Conservation (phyloP, 179 eudicot species). For the Dionaea muscipula region DNA sequence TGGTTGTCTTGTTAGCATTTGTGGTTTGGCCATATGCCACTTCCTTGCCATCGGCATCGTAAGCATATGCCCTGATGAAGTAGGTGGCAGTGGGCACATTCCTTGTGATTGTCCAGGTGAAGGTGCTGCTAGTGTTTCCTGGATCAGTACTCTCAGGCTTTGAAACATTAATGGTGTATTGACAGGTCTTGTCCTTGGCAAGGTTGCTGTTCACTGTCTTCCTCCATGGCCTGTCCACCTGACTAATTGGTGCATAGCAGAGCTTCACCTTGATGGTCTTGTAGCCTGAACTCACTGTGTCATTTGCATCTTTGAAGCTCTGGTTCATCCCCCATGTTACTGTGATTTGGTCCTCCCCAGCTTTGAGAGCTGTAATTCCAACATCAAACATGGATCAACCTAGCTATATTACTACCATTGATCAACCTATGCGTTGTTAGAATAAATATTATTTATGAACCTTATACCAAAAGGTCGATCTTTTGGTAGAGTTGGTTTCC, state of each 20-base stretch:
- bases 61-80: constrained; percentile 52
- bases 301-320: constrained; percentile 17
- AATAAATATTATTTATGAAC: no score
- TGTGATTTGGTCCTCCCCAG: constrained; percentile 41
- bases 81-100: constrained; percentile 59
- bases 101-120: constrained; percentile 28
- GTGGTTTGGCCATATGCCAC: constrained; percentile 53
- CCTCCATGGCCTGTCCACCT: constrained; percentile 68
- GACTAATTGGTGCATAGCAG: constrained; percentile 59
- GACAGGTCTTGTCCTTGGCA: constrained; percentile 73
- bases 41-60: constrained; percentile 16
- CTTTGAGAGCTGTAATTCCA: constrained; percentile 30
- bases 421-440: no score
- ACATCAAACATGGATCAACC: neutral
- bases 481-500: no score
- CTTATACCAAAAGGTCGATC: no score
- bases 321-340: constrained; percentile 44
- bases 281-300: constrained; percentile 24
- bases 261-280: constrained; percentile 45
- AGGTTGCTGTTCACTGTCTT: constrained; percentile 31
- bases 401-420: neutral
- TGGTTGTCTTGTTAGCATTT: constrained; percentile 16
- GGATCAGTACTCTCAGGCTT: constrained; percentile 20
- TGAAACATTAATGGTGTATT: constrained; percentile 22
- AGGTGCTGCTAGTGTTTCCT: constrained; percentile 21